A percentile compares a stretch with the other conserved stretches of the same genome.
Conservation (phyloP, 495 filamentous ascomycete species). For the Filosporella fistucella region DNA sequence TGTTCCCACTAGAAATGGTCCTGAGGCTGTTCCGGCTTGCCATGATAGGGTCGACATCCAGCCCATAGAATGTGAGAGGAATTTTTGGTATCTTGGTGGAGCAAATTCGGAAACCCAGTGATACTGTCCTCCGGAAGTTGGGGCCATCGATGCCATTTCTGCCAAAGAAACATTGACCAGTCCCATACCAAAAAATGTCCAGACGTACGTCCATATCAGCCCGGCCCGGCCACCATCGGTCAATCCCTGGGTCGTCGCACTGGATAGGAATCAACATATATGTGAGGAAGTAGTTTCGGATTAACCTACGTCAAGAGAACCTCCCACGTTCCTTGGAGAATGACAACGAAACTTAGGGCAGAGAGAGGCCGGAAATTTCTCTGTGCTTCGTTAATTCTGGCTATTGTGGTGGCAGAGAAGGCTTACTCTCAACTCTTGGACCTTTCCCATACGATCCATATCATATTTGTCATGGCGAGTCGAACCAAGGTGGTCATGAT, state of each 20-base stretch:
- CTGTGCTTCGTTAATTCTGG: neutral
- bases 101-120: slow-evolving; percentile 55
- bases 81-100: slow-evolving; percentile 46
- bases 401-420: neutral
- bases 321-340: slow-evolving; percentile 23
- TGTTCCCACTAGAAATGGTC: slow-evolving; percentile 49
- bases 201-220: slow-evolving; percentile 27
- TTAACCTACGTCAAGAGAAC: slow-evolving; percentile 15
- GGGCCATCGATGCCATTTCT: slow-evolving; percentile 30
- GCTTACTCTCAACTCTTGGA: slow-evolving; percentile 2
- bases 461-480: slow-evolving; percentile 5
- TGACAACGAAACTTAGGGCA: slow-evolving; percentile 17
- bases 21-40: slow-evolving; percentile 50
- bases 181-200: slow-evolving; percentile 25
- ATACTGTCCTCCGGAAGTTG: slow-evolving; percentile 36
- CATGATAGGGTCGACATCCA: slow-evolving; percentile 60
- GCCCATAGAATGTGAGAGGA: slow-evolving; percentile 32
- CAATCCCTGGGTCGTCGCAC: neutral
- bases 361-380: slow-evolving; percentile 22
- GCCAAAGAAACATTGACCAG: slow-evolving; percentile 27
- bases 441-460: slow-evolving; percentile 10
- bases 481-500: too few species aligned
- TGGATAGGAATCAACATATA: neutral
- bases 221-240: slow-evolving; percentile 28
- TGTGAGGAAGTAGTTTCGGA: slow-evolving; percentile 11